Base-by-base conservation (phyloP, 1,284 basidiomycete species). In the Thelephora terrestris region DNA sequence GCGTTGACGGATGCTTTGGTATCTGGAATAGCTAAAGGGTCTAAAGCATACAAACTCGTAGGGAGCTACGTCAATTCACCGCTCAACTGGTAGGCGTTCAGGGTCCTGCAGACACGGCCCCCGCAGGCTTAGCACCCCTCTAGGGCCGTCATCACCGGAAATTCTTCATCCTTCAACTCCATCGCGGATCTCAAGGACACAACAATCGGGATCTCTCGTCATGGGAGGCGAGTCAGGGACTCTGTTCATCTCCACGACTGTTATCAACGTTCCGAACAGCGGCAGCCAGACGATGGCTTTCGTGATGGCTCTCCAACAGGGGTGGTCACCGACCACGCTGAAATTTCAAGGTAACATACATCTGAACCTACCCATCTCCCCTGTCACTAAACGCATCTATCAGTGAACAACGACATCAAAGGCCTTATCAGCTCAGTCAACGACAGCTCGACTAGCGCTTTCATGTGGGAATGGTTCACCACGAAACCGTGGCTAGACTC, bases 391-490 rank as follows among this genome's bases (percentile, higher is more conserved):
- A 16, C 18, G 2, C 1, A 45, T 7, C n/a, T 3, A 45, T 12
- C 56, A 93, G 91, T 92, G 45, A 91, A 93, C 62, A 86, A 91
- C 55, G 86, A 93, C 57, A 91, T 96, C 57, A 83, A 78, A 46
- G 87, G 90, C n/a, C 71, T 99, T 17, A 79, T 96, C 48, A 71
- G 85, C 57, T 93, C 91, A 2, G 92, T 98, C 25, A 98, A 98
- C 61, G 80, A 86, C 46, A 88, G 82, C 0, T 73, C 79, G 20
- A 87, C 84, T 16, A 85, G 83, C 58, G 85, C 84, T 12, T 91
- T 90, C 66, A 86, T 92, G 79, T 96, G 93, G 92, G 92, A 95
- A 65, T 93, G 89, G 88, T 97, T 96, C 66, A 98, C 95, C 2
- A 97, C 94, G 16, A 98, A 97, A 64, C 94, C 95, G 1, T 96